Conservation (phyloP, 108 stramenopile genomes). For the Craspedostauros australis region DNA sequence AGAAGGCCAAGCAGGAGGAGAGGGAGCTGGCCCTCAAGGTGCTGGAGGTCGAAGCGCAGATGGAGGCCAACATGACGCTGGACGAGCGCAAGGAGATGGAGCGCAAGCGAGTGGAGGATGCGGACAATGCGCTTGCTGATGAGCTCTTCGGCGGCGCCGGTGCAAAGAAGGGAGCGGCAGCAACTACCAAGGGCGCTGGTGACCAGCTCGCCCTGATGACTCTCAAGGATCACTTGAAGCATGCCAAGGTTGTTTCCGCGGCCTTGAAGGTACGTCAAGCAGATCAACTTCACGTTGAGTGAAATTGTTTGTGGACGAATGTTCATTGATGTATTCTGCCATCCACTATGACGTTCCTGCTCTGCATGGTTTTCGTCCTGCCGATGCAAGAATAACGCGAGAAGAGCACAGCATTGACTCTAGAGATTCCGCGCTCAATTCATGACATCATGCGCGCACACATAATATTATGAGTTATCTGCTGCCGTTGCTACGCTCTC, state of each 20-base stretch:
- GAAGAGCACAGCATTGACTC: not conserved
- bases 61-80: conserved; percentile 80
- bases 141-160: conserved; percentile 79
- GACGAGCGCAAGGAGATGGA: conserved; percentile 62
- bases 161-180: conserved; percentile 7
- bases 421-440: too few species aligned
- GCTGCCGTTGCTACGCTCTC: too few species aligned
- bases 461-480: too few species aligned
- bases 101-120: conserved; percentile 64
- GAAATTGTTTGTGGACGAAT: conserved; percentile 1
- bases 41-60: conserved; percentile 81
- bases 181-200: conserved; percentile 27
- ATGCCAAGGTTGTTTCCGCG: conserved; percentile 74
- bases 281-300: not conserved
- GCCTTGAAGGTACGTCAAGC: conserved; percentile 54
- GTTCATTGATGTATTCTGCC: conserved; percentile 1
- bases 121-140: conserved; percentile 72
- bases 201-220: conserved; percentile 76
- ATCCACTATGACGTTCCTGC: not conserved
- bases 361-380: not conserved
- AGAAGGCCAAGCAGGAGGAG: conserved; percentile 57
- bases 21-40: conserved; percentile 75
- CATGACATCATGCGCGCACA: too few species aligned
- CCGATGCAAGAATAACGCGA: not conserved
- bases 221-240: conserved; percentile 86